Percentiles rank a stretch among this genome's conserved stretches.
Conservation (phyloP, 2,329 filamentous ascomycete species). For the Grosmannia huntii region DNA sequence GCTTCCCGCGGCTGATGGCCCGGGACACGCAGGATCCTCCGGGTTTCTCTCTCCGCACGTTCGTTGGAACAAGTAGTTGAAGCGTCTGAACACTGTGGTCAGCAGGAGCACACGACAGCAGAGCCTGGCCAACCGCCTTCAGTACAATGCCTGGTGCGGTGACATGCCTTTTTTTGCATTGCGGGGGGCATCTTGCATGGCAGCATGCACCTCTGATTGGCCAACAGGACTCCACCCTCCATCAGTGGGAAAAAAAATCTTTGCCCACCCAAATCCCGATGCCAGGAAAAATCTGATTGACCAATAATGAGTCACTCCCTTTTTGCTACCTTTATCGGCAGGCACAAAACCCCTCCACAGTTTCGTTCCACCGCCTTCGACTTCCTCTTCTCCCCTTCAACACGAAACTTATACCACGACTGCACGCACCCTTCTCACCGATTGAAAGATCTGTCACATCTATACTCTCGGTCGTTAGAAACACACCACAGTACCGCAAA, state of each 20-base stretch:
- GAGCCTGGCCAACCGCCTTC: not conserved
- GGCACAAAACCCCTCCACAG: constrained; percentile 6
- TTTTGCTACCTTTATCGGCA: constrained; percentile 9
- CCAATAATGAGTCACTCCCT: constrained; percentile 12
- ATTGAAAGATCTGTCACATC: not conserved
- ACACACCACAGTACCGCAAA: not conserved
- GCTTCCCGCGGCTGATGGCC: too few relatives aligned
- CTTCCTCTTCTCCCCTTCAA: not conserved
- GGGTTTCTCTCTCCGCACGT: too few relatives aligned
- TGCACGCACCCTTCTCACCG: not conserved
- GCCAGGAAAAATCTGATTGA: constrained; percentile 10
- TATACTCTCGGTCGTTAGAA: not conserved
- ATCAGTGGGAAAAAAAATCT: not conserved
- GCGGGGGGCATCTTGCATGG: not conserved
- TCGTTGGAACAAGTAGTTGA: too few relatives aligned
- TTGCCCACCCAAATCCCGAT: not conserved
- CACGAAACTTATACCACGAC: not conserved
- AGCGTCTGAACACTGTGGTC: too few relatives aligned
- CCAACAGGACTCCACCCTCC: not conserved
- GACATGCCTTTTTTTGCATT: not conserved
- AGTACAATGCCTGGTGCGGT: not conserved
- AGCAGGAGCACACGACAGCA: too few relatives aligned
- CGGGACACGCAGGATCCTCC: too few relatives aligned
- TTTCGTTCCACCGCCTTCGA: constrained; percentile 3
- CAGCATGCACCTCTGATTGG: not conserved